Evolutionary conservation across 257 asterid species (phyloP), one percentile per base, ranked within the genome.

Genomic region (Primulina eburnea): DNA sequence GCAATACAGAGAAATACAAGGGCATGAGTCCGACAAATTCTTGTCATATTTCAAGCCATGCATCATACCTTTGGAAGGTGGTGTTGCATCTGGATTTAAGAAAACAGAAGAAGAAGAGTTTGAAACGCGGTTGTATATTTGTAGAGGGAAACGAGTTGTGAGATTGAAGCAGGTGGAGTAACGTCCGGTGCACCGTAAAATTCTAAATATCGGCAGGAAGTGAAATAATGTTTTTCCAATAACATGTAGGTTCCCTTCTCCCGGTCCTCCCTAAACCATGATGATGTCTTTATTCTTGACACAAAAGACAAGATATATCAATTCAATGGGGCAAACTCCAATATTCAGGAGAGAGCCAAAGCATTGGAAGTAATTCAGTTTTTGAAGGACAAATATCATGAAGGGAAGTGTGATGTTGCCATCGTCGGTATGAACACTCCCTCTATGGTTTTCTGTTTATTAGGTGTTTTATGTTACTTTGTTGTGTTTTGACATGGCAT

Each of bases 251-350:
- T 94, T 73, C 97, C 96, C 11, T 94, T 94, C 79, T 84, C 92
- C 50, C 96, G 99, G 71, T 94, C 99, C 65, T 91, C 99, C 1
- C 80, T 94, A 79, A 94, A 94, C 81, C 99, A 94, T 50, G 99
- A 94, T 43, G 99, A 94, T 79, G 97, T 94, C 68, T 94, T 94
- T 83, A 89, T 94, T 69, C 88, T 94, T 68, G 97, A 94, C 74
- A 83, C 99, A 18, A 80, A 88, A 84, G 89, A 86, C 67, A 94
- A 94, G 88, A 88, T 94, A 74, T 91, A 79, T 82, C 99, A 91
- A 73, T 94, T 94, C 96, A 94, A 94, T 71, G 99, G 99, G 60
- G 96, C 90, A 70, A 94, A 94, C 87, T 94, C 99, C 70, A 91
- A 78, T 79, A 94, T 94, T 69, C 99, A 94, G 69, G 99, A 94